Percentiles rank a stretch among this genome's conserved stretches.
phyloP scores from a whole-genome alignment of 2,329 filamentous ascomycete genomes.

The Coniochaeta sp. region DNA sequence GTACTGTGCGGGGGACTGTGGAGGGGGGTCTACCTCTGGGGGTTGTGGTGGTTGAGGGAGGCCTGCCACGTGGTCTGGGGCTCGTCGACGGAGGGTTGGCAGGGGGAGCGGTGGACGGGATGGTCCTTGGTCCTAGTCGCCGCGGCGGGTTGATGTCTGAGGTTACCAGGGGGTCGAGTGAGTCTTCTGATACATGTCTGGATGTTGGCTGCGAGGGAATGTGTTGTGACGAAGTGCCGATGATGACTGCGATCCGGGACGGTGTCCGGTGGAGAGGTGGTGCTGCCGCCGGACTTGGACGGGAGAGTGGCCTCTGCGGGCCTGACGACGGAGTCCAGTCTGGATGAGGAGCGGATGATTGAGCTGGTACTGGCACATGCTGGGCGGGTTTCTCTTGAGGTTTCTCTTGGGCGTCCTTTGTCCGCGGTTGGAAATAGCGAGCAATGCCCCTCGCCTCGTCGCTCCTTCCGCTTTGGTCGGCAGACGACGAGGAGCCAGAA shows the following conservation, averaged over 20 bases:
- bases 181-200: not conserved
- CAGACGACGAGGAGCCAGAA: not conserved
- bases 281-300: not conserved
- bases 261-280: conserved; percentile 3
- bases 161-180: not conserved
- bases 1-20: conserved; percentile 3
- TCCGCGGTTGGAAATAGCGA: not conserved
- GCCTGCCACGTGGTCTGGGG: not conserved
- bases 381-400: not conserved
- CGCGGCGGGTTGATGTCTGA: not conserved
- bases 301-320: not conserved
- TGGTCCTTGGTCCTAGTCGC: not conserved
- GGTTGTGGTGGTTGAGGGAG: not conserved
- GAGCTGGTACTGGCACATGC: not conserved
- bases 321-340: not conserved
- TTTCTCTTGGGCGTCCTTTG: not conserved
- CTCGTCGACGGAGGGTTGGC: not conserved
- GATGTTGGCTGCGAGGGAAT: not conserved
- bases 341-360: not conserved
- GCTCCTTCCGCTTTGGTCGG: not conserved
- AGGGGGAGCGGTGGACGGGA: not conserved
- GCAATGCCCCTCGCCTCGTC: not conserved
- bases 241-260: conserved; percentile 6
- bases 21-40: not conserved
- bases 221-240: conserved; percentile 4